Evolutionary conservation across 345 rosid genomes (phyloP).

Genomic region (Psidium friedrichsthalianum): DNA sequence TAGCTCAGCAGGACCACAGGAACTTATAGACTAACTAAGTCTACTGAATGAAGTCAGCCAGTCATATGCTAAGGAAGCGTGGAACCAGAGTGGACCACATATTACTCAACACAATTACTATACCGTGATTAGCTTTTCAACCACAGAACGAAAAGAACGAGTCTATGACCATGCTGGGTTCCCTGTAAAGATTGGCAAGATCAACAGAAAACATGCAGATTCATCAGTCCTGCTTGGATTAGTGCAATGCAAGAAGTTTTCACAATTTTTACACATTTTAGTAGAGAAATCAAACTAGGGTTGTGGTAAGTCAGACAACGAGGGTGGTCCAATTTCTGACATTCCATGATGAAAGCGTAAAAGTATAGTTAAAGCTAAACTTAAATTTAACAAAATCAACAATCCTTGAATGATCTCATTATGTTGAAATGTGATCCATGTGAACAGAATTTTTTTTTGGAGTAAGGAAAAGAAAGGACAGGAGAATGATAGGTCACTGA

Average conservation of each 20-base stretch:
- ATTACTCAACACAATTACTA: not conserved
- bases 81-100: not conserved
- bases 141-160: not conserved
- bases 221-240: not conserved
- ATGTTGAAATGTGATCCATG: not conserved
- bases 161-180: not conserved
- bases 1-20: not conserved
- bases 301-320: too few species aligned
- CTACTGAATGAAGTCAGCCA: not conserved
- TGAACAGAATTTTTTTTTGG: not conserved
- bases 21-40: not conserved
- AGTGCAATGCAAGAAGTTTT: not conserved
- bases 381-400: not conserved
- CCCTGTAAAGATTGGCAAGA: not conserved
- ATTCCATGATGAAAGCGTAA: not conserved
- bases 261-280: not conserved
- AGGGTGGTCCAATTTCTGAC: too few species aligned
- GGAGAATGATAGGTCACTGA: constrained; percentile 7
- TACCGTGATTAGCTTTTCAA: not conserved
- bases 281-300: not conserved
- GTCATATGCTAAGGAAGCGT: not conserved
- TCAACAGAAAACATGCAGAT: not conserved
- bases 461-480: not conserved
- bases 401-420: not conserved
- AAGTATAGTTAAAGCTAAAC: not conserved